A percentile compares a stretch with the other conserved stretches of the same genome.
Conservation (phyloP, 208 protist genomes). For the Wallacemonas sp. region DNA sequence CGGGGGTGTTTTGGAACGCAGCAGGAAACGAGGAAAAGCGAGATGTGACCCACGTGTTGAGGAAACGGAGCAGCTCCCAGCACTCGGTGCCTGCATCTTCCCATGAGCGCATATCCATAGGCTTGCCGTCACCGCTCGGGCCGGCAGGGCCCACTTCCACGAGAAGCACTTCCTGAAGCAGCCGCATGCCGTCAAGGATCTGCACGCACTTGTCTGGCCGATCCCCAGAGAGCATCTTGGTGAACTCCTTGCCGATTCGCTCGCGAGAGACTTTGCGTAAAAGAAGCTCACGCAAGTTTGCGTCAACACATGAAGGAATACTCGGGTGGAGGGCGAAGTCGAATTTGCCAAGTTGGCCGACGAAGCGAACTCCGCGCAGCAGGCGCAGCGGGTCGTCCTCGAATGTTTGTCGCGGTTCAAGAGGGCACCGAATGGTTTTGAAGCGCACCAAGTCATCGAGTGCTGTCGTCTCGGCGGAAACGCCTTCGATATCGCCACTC, state of each 20-base stretch:
- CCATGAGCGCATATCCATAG: slow-evolving; percentile 19
- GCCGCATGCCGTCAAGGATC: slow-evolving; percentile 43
- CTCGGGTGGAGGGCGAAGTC: slow-evolving; percentile 78
- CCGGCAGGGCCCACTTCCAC: slow-evolving; percentile 32
- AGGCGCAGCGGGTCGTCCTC: slow-evolving; percentile 94
- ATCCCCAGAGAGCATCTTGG: slow-evolving; percentile 73
- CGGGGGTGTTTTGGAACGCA: slow-evolving; percentile 2
- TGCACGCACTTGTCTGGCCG: slow-evolving; percentile 65
- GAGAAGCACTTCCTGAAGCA: slow-evolving; percentile 72
- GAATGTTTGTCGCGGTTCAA: slow-evolving; percentile 85
- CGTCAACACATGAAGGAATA: slow-evolving; percentile 53
- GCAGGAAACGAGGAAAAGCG: slow-evolving; percentile 27
- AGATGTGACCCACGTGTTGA: slow-evolving; percentile 38
- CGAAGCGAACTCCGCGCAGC: slow-evolving; percentile 93
- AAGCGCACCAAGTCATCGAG: slow-evolving; percentile 81
- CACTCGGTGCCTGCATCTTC: neutral
- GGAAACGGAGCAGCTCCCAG: slow-evolving; percentile 26
- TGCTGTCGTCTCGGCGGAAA: slow-evolving; percentile 55
- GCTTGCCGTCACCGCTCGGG: neutral
- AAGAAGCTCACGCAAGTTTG: slow-evolving; percentile 48
- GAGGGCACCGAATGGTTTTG: slow-evolving; percentile 89
- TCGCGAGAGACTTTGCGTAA: slow-evolving; percentile 84
- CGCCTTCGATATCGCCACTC: neutral
- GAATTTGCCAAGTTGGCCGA: slow-evolving; percentile 82
- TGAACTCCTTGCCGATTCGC: slow-evolving; percentile 82